phyloP scores from a whole-genome alignment of 345 rosid genomes.

The Psidium guajava region DNA sequence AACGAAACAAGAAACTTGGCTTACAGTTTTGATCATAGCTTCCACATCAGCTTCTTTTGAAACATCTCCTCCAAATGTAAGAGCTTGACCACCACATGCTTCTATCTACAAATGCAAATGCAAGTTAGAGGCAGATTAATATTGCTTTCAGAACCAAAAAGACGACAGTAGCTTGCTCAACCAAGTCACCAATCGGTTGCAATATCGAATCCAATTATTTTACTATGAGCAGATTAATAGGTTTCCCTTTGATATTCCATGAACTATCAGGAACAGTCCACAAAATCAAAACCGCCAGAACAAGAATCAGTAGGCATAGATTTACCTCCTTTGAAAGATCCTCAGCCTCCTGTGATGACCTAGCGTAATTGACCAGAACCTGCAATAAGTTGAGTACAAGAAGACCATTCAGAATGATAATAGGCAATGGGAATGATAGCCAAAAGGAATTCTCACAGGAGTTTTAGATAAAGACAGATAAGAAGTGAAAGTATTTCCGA shows the following conservation, averaged over 20 bases:
- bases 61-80: conserved; percentile 72
- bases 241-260: background rate
- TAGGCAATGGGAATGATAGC: background rate
- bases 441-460: background rate
- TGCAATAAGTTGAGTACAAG: conserved; percentile 10
- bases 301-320: background rate
- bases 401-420: background rate
- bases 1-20: conserved; percentile 1
- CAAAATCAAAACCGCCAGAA: background rate
- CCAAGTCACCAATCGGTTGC: background rate
- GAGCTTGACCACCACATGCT: conserved; percentile 81
- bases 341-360: conserved; percentile 94
- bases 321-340: conserved; percentile 81
- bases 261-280: background rate
- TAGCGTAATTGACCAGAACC: conserved; percentile 94
- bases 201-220: background rate
- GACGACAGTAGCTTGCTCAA: background rate
- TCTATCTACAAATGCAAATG: conserved; percentile 49
- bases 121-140: background rate
- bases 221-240: background rate
- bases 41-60: conserved; percentile 85
- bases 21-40: conserved; percentile 89
- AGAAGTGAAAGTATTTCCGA: background rate
- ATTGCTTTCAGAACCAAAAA: background rate
- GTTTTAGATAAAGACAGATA: background rate